Base-by-base conservation (phyloP, 768 basidiomycete species). In the Auricularia sp. region DNA sequence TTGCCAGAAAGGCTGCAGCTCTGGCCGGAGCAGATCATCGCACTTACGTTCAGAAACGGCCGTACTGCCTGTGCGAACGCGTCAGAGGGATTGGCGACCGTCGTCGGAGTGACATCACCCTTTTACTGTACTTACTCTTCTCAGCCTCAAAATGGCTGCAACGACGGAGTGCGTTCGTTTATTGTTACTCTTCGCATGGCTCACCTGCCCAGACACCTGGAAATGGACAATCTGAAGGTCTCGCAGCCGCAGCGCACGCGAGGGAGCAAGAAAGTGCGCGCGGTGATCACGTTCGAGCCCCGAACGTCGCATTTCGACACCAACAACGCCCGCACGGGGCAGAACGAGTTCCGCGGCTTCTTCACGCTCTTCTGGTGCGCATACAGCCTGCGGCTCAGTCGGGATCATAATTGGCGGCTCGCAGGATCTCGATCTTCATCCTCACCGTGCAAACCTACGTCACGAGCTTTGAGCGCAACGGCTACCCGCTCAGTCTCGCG, bases 311-410 rank as follows among this genome's bases (percentile, higher is more conserved):
- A 81, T 62, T 92, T 98, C 70, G 94, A 98, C 75, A 88, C 85
- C 59, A 79, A 80, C 67, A 96, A 97, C 73, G 83, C 85, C 71
- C 74, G 76, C 11, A 88, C 88, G 24, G 83, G 84, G 36, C 75
- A 82, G 10, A 96, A 98, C 75, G 89, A 94, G 74, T 97, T 97
- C 74, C 83, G 94, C 67, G 96, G 96, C 1, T 98, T 98, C 79
- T 98, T 94, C 75, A 85, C 90, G 3, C 82, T 98, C 62, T 98
- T 98, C 77, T 98, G 97, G 80, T 76, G 39, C 35, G 47, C 21
- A 56, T 64, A 21, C 45, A 34, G 54, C 63, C 24, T 13, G 56
- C 8, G 29, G 5, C 6, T 5, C n/a, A 5, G 33, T 65, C 56
- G 24, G 2, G 29, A 29, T 29, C 29, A 29, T 65, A 10, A 10